Percentiles rank a stretch among this genome's conserved stretches.
Evolutionary conservation across 2,329 filamentous ascomycete genomes (phyloP).

Genomic region (Torrubiella hemipterigena): DNA sequence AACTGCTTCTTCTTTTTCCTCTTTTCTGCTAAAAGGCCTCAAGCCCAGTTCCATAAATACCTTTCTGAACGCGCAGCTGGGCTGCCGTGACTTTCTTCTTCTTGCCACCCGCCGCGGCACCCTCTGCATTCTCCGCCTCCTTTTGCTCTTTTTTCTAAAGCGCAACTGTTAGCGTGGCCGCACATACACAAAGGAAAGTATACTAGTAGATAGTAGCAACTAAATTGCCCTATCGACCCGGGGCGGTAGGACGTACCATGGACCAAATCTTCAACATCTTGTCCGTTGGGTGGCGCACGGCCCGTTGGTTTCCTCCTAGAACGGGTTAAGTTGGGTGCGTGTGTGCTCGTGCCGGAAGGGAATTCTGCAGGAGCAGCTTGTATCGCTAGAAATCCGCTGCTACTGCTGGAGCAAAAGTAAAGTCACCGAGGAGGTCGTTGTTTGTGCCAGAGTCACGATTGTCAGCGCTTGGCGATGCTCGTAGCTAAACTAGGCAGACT

Average conservation of each 20-base stretch:
- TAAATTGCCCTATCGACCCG: neutral
- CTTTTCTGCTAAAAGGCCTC: neutral
- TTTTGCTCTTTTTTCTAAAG: slow-evolving; percentile 98
- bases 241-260: slow-evolving; percentile 52
- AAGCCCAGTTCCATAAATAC: slow-evolving; percentile 33
- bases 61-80: slow-evolving; percentile 91
- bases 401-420: no score
- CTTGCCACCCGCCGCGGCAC: slow-evolving; percentile 57
- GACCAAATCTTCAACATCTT: slow-evolving; percentile 99
- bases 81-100: slow-evolving; percentile 99
- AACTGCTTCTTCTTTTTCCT: slow-evolving; percentile 1
- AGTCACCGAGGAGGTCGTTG: no score
- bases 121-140: slow-evolving; percentile 76
- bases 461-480: no score
- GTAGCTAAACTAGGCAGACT: no score
- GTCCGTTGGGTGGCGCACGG: slow-evolving; percentile 9
- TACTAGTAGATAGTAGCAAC: slow-evolving; percentile 16
- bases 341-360: no score
- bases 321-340: no score
- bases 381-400: no score
- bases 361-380: no score
- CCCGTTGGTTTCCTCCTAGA: no score
- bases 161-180: no score
- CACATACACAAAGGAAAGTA: no score
- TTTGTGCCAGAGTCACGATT: no score